These are phyloP conservation scores for Dicorynia guianensis DNA, from an alignment of 306 rosid species.

Conservation along the genomic window DNA sequence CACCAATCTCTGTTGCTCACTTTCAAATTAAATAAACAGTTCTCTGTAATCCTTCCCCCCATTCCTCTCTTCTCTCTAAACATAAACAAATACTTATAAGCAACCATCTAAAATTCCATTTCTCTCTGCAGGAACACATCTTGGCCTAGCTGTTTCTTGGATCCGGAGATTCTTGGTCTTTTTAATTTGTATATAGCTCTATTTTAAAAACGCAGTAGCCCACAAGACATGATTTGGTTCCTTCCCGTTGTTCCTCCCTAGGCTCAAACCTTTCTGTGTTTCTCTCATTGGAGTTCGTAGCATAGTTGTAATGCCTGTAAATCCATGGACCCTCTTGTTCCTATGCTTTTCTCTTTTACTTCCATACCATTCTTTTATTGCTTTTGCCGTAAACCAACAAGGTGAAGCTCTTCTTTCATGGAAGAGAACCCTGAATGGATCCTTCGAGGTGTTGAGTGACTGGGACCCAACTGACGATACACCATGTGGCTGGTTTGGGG, in stretches of 20 bases:
- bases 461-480: constrained; percentile 57
- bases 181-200: constrained; percentile 16
- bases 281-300: constrained; percentile 52
- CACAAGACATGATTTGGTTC: constrained; percentile 73
- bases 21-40: constrained; percentile 49
- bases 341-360: constrained; percentile 36
- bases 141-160: constrained; percentile 80
- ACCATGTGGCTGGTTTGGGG: constrained; percentile 70
- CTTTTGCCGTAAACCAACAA: constrained; percentile 57
- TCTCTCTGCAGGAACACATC: constrained; percentile 59
- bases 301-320: constrained; percentile 73
- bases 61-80: constrained; percentile 14
- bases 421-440: constrained; percentile 61
- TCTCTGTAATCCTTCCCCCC: constrained; percentile 42
- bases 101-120: constrained; percentile 59
- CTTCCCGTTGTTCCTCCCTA: constrained; percentile 60
- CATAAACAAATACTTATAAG: constrained; percentile 52
- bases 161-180: constrained; percentile 70
- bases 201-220: constrained; percentile 44
- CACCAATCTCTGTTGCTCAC: constrained; percentile 32
- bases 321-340: constrained; percentile 53
- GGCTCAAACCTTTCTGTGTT: constrained; percentile 47
- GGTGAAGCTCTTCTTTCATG: constrained; percentile 65
- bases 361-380: constrained; percentile 21
- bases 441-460: constrained; percentile 33